Conservation (phyloP, 139 green algal species). For the Haematococcus sp. region DNA sequence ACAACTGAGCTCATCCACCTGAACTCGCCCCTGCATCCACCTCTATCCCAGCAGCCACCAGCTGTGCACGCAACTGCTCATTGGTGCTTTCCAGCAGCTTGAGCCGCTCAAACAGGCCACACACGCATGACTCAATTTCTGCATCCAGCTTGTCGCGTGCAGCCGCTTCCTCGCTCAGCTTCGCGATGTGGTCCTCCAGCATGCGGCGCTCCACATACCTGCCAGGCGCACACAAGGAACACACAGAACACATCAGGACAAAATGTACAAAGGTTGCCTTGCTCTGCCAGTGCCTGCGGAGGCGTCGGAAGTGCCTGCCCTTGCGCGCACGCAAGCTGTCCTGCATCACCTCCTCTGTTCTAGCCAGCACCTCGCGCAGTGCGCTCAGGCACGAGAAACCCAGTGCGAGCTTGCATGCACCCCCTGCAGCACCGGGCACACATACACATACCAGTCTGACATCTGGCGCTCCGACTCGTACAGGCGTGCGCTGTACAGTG, state of each 20-base stretch:
- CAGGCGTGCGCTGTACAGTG: constrained; percentile 44
- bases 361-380: too few relatives aligned
- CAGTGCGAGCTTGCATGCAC: background rate
- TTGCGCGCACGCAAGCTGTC: background rate
- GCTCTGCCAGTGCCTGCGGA: background rate
- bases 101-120: constrained; percentile 34
- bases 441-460: constrained; percentile 38
- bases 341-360: too few relatives aligned
- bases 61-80: constrained; percentile 13
- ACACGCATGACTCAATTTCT: constrained; percentile 42
- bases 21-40: too few relatives aligned
- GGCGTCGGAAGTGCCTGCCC: background rate
- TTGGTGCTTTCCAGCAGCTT: constrained; percentile 25
- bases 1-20: too few relatives aligned
- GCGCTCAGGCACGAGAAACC: too few relatives aligned
- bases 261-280: background rate
- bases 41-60: constrained; percentile 2
- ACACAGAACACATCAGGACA: background rate
- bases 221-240: background rate
- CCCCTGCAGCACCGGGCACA: background rate
- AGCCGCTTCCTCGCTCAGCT: constrained; percentile 28
- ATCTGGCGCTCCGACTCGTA: constrained; percentile 47
- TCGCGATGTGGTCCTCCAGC: constrained; percentile 44
- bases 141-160: constrained; percentile 39
- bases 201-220: constrained; percentile 51